phyloP scores from a whole-genome alignment of 2,329 filamentous ascomycete species.

The Arthrobotrys musiformis region DNA sequence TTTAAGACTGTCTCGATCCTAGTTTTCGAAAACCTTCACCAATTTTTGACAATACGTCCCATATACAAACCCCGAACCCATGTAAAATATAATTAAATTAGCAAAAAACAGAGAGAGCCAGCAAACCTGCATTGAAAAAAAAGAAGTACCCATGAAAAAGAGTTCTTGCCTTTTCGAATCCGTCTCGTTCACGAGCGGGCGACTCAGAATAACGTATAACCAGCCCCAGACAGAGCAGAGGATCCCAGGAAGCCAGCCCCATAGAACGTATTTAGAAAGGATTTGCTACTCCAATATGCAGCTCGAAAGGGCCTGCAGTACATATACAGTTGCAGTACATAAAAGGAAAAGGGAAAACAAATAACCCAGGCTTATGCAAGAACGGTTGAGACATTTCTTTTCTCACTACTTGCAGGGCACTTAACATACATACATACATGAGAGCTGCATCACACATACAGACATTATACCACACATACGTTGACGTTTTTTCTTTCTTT shows the following conservation, averaged over 20 bases:
- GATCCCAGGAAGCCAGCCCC: too few relatives aligned
- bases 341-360: slow-evolving; percentile 16
- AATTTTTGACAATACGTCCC: too few relatives aligned
- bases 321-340: too few relatives aligned
- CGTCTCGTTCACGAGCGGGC: background rate
- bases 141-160: background rate
- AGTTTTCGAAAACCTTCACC: too few relatives aligned
- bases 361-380: slow-evolving; percentile 49
- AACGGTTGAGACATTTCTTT: slow-evolving; percentile 53
- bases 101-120: slow-evolving; percentile 16
- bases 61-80: background rate
- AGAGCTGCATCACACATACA: slow-evolving; percentile 4
- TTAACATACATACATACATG: slow-evolving; percentile 13
- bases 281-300: slow-evolving; percentile 50
- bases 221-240: slow-evolving; percentile 21
- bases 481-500: background rate
- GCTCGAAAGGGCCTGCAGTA: slow-evolving; percentile 34
- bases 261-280: slow-evolving; percentile 41
- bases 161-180: background rate
- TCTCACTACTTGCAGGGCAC: slow-evolving; percentile 40
- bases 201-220: background rate
- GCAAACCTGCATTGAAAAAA: slow-evolving; percentile 8
- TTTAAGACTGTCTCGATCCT: slow-evolving; percentile 12
- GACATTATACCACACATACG: background rate
- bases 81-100: slow-evolving; percentile 10